phyloP scores from a whole-genome alignment of 2,329 filamentous ascomycete species.

The Lasiodiplodia sp. region DNA sequence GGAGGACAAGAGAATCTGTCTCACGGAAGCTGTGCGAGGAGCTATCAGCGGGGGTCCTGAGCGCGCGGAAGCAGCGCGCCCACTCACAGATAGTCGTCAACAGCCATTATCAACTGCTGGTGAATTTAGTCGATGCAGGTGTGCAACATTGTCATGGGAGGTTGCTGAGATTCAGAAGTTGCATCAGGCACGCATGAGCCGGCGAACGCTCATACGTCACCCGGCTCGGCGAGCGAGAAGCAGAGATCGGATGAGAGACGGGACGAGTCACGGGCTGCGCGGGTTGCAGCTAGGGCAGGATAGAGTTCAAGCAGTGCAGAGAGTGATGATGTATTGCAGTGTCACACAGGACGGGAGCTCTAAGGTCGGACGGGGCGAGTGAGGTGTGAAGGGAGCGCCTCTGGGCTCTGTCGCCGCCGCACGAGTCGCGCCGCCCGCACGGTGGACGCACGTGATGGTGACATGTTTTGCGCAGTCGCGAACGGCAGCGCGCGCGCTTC shows the following conservation, averaged over 20 bases:
- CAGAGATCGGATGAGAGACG: constrained; percentile 4
- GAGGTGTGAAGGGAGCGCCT: constrained; percentile 16
- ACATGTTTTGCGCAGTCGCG: neutral
- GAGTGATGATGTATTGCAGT: constrained; percentile 11
- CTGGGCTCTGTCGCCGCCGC: constrained; percentile 22
- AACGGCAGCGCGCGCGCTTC: neutral
- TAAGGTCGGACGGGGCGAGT: neutral
- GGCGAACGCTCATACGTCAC: constrained; percentile 29
- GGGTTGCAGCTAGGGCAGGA: neutral
- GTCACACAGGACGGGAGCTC: constrained; percentile 14
- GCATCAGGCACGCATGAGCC: constrained; percentile 27
- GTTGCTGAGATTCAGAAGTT: constrained; percentile 16
- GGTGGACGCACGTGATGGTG: neutral
- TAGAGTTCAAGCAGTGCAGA: neutral
- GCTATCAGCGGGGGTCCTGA: constrained; percentile 33
- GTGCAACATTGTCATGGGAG: constrained; percentile 37
- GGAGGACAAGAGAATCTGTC: constrained; percentile 53
- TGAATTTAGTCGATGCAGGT: constrained; percentile 36
- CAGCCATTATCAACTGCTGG: constrained; percentile 44
- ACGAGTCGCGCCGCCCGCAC: constrained; percentile 17
- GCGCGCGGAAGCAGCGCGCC: constrained; percentile 5
- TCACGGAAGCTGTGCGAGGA: constrained; percentile 51
- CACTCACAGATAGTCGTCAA: constrained; percentile 48
- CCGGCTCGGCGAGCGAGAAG: constrained; percentile 17
- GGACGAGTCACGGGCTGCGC: constrained; percentile 5